phyloP scores from a whole-genome alignment of 1,139 yeast species.

The Kazachstania sp. region DNA sequence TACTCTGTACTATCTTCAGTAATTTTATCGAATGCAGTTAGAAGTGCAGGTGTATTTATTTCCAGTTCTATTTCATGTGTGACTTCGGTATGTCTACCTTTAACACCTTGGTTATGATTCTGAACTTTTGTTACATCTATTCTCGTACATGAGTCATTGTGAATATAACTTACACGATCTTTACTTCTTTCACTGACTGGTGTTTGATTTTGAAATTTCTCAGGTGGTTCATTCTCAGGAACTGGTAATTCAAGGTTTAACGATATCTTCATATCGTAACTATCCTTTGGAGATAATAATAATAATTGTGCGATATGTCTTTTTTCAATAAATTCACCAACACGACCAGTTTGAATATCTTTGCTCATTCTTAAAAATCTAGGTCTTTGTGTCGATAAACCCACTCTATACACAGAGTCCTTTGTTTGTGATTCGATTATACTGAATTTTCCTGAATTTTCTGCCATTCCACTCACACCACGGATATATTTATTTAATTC shows the following conservation, averaged over 20 bases:
- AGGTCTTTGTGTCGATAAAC: constrained; percentile 39
- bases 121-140: constrained; percentile 62
- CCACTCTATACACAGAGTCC: constrained; percentile 36
- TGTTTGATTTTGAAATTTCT: constrained; percentile 41
- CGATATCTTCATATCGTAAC: constrained; percentile 69
- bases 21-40: constrained; percentile 51
- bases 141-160: constrained; percentile 56
- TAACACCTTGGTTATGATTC: constrained; percentile 40
- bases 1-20: constrained; percentile 50
- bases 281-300: constrained; percentile 66
- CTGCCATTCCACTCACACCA: constrained; percentile 42
- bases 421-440: constrained; percentile 33
- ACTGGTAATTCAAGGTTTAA: constrained; percentile 67
- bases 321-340: constrained; percentile 61
- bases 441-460: constrained; percentile 37
- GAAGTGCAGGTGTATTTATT: constrained; percentile 54
- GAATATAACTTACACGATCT: constrained; percentile 55
- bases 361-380: constrained; percentile 55
- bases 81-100: constrained; percentile 34
- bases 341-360: constrained; percentile 59
- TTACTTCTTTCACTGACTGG: constrained; percentile 53
- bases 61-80: constrained; percentile 63
- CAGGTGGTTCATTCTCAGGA: constrained; percentile 44
- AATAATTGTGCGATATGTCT: constrained; percentile 62
- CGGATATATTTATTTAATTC: constrained; percentile 51